Evolutionary conservation across 768 basidiomycete species (phyloP).

Genomic region (Asterophora lycoperdoides): DNA sequence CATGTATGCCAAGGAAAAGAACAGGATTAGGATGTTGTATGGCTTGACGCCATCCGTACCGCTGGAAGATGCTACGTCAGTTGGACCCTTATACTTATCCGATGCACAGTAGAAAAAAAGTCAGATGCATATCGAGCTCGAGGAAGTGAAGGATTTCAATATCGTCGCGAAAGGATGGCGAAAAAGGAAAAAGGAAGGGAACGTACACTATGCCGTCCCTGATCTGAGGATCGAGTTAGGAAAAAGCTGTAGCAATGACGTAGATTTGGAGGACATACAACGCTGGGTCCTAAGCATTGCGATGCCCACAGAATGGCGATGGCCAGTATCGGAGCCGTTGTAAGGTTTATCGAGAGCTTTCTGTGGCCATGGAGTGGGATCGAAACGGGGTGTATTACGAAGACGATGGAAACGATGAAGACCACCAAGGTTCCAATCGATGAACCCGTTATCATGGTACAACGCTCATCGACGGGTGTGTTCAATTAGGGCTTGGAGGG

Average conservation of each 20-base stretch:
- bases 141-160: too few species aligned
- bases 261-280: conserved; percentile 3
- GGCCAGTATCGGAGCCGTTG: conserved; percentile 49
- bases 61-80: conserved; percentile 4
- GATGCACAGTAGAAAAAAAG: background rate
- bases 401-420: conserved; percentile 49
- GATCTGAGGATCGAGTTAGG: conserved; percentile 34
- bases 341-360: conserved; percentile 42
- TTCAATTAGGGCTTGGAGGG: too few species aligned
- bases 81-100: background rate
- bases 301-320: conserved; percentile 53
- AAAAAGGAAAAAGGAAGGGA: background rate
- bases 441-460: conserved; percentile 39
- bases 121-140: too few species aligned
- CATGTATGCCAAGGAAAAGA: conserved; percentile 90
- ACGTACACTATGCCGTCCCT: conserved; percentile 69
- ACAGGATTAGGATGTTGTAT: conserved; percentile 90
- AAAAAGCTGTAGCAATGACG: background rate
- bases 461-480: background rate
- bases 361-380: conserved; percentile 35
- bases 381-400: conserved; percentile 44
- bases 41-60: conserved; percentile 69
- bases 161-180: background rate
- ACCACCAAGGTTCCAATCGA: conserved; percentile 48
- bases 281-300: conserved; percentile 45